Base-by-base conservation (phyloP, 306 rosid species). In the Rosa multiflora region DNA sequence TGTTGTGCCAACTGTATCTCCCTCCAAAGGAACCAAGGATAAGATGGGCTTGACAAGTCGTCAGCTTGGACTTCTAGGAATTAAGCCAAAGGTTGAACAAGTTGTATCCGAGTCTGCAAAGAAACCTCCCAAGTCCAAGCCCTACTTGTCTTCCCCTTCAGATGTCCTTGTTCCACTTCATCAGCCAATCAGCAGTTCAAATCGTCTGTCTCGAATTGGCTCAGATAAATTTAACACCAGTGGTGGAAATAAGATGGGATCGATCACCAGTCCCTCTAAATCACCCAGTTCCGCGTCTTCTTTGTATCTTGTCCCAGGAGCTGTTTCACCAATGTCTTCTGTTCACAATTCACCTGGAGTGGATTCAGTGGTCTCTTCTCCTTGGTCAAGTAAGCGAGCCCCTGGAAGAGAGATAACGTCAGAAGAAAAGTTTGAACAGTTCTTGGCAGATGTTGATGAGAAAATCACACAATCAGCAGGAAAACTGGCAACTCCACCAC, bases 141-240 rank as follows among this genome's bases (percentile, higher is more conserved):
- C 83, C 0, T 84, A 83, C 15, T 62, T 72, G 35, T 84, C 96
- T 83, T 81, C 87, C 26, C 76, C 89, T 79, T 87, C 97, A 10
- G 93, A 92, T 73, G 80, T 87, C 82, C 99, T 95, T 72, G 96
- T 95, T 84, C 98, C 99, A 37, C 96, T 92, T 84, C 99, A 92
- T 83, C 98, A 82, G 84, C 82, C 90, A 17, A 73, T 91, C 63
- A 74, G 80, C 75, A 84, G 87, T 81, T 87, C 94, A 48, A 84
- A 78, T 71, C 89, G 70, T 72, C 74, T 89, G 42, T 76, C 90
- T 32, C 86, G 80, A 48, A 80, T 79, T 52, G 88, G 84, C 51
- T 26, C 80, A 0, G 90, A 88, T 69, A 84, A 85, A 74, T 89
- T 85, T 2, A 94, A 83, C 79, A 81, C 91, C 35, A 88, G 84